Evolutionary conservation across 1,284 basidiomycete genomes (phyloP).

Genomic region (Agroathelia rolfsii): DNA sequence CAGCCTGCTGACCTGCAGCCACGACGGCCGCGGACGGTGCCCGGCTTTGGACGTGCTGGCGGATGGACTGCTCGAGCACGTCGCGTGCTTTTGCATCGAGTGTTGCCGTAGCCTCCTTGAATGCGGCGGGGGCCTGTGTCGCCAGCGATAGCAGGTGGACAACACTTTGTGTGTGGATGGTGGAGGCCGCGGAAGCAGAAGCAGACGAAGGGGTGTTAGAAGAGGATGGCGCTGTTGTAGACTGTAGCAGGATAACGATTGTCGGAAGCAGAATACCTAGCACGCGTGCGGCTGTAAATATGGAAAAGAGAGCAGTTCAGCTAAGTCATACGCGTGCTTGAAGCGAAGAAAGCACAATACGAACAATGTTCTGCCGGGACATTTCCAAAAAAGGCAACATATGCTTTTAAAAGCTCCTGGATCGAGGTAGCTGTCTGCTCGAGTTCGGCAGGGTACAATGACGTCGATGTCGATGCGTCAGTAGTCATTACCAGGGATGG

Average conservation of each 20-base stretch:
- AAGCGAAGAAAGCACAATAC: constrained; percentile 18
- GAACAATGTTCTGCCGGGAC: constrained; percentile 56
- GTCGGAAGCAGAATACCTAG: constrained; percentile 77
- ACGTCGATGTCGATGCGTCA: no score
- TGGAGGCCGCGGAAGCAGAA: constrained; percentile 31
- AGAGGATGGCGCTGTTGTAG: constrained; percentile 32
- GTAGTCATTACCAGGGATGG: constrained; percentile 44
- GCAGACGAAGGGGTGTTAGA: no score
- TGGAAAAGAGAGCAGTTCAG: constrained; percentile 3
- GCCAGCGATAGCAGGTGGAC: constrained; percentile 73
- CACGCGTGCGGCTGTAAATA: constrained; percentile 47
- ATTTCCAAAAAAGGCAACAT: constrained; percentile 54
- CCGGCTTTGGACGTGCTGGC: no score
- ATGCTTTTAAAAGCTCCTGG: constrained; percentile 76
- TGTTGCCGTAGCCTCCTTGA: constrained; percentile 78
- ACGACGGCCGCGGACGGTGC: constrained; percentile 44
- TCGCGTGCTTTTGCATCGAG: constrained; percentile 55
- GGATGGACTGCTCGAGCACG: constrained; percentile 69
- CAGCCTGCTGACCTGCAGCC: constrained; percentile 22
- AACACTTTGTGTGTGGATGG: constrained; percentile 57
- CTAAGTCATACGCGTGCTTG: background rate
- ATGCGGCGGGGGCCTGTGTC: constrained; percentile 61
- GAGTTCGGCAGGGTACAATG: no score
- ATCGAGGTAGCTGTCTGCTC: constrained; percentile 53
- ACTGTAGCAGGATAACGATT: constrained; percentile 65